phyloP scores from a whole-genome alignment of 2,329 filamentous ascomycete genomes.

The Ophiostoma ulmi region DNA sequence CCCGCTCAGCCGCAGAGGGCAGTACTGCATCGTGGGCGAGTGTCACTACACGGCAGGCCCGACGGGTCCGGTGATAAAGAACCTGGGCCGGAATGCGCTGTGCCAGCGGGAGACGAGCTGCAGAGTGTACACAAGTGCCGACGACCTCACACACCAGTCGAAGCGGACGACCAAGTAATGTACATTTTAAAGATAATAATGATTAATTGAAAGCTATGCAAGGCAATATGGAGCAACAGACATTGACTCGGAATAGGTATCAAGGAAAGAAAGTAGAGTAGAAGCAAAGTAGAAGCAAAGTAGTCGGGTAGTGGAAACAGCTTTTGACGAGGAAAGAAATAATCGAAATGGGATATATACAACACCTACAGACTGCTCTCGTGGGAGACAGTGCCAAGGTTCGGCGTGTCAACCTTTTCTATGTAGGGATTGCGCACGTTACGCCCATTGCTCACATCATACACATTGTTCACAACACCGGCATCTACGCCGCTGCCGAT shows the following conservation, averaged over 20 bases:
- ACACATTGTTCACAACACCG: background rate
- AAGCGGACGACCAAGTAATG: background rate
- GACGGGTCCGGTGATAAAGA: conserved; percentile 29
- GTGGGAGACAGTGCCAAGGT: background rate
- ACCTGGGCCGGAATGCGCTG: conserved; percentile 28
- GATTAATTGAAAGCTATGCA: background rate
- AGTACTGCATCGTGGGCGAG: conserved; percentile 29
- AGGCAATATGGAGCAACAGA: background rate
- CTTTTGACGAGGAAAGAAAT: too few relatives aligned
- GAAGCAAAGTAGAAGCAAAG: too few relatives aligned
- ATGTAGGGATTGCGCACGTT: background rate
- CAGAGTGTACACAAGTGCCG: conserved; percentile 25
- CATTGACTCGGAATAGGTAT: too few relatives aligned
- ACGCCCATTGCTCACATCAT: background rate
- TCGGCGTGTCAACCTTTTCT: background rate
- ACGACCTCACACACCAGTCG: conserved; percentile 26
- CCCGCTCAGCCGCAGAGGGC: conserved; percentile 20
- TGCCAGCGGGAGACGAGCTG: conserved; percentile 28
- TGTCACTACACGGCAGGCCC: conserved; percentile 30
- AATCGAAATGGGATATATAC: too few relatives aligned
- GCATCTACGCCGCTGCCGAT: conserved; percentile 4
- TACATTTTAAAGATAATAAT: background rate
- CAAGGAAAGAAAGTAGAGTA: too few relatives aligned
- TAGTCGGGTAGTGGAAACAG: too few relatives aligned
- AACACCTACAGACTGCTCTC: background rate